Conservation (phyloP, 1,284 basidiomycete species). For the Ustilago lituana region DNA sequence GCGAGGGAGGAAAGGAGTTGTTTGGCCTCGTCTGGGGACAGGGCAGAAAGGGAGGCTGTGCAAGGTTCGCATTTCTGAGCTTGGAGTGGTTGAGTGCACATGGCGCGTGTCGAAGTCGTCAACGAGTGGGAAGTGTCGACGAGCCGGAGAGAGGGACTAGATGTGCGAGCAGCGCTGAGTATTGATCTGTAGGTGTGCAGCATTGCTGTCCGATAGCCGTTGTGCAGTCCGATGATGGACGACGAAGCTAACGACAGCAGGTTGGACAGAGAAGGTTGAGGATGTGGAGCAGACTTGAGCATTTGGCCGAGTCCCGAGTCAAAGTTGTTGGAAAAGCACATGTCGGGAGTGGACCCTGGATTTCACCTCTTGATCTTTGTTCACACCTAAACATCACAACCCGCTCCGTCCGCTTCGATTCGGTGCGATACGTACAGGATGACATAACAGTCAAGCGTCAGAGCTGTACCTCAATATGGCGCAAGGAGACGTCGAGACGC, state of each 20-base stretch:
- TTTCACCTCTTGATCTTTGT: not conserved
- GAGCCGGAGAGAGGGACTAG: not conserved
- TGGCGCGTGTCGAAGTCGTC: not conserved
- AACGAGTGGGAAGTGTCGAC: not conserved
- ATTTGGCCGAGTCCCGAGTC: constrained; percentile 4
- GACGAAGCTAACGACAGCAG: too few species aligned
- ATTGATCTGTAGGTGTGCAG: constrained; percentile 3
- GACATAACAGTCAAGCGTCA: too few species aligned
- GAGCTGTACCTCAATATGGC: too few species aligned
- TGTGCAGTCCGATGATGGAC: too few species aligned
- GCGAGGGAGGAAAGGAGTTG: constrained; percentile 30
- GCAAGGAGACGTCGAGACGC: not conserved
- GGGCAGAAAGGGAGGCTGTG: constrained; percentile 19
- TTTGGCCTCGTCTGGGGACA: constrained; percentile 21
- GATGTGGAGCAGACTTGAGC: not conserved
- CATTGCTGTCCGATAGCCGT: constrained; percentile 8
- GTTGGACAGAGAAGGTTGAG: too few species aligned
- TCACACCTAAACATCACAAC: too few species aligned
- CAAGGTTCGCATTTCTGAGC: constrained; percentile 38
- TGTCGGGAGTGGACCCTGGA: constrained; percentile 7
- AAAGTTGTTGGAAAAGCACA: not conserved
- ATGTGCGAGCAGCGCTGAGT: not conserved
- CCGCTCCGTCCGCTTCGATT: too few species aligned
- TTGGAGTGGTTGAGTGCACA: constrained; percentile 20
- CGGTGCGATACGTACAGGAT: too few species aligned